Evolutionary conservation across 768 basidiomycete genomes (phyloP).

Genomic region (Tephrocybe sp.): DNA sequence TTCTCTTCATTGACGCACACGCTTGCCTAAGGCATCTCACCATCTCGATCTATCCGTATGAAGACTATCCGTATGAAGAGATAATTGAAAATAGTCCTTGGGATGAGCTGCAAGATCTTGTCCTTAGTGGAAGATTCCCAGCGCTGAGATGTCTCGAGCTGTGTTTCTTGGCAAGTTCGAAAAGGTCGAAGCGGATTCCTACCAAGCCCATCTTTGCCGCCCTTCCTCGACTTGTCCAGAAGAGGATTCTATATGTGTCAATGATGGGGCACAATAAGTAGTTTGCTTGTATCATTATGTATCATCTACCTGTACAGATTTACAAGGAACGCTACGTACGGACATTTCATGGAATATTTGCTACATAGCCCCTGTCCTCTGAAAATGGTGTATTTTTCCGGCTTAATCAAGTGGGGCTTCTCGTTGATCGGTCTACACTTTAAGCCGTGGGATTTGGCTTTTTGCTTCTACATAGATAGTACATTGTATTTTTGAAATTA

Average conservation of each 20-base stretch:
- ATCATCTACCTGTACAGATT: too few species aligned
- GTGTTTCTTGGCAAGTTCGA: neutral
- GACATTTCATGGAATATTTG: too few species aligned
- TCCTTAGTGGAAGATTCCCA: neutral
- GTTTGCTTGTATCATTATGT: neutral
- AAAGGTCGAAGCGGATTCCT: neutral
- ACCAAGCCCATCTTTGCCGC: neutral
- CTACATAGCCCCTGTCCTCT: too few species aligned
- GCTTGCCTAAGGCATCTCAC: neutral
- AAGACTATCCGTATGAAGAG: neutral
- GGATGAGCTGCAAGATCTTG: constrained; percentile 5
- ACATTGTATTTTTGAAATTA: neutral
- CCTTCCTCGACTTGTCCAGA: constrained; percentile 4
- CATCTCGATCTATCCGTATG: neutral
- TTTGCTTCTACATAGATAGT: neutral
- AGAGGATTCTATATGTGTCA: constrained; percentile 7
- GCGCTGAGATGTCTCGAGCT: constrained; percentile 6
- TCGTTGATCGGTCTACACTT: too few species aligned
- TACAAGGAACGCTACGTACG: too few species aligned
- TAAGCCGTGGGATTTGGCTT: too few species aligned
- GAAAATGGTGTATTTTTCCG: too few species aligned
- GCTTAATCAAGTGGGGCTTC: too few species aligned
- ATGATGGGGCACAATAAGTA: neutral
- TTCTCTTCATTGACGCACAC: constrained; percentile 1
- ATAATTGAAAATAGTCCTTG: neutral